These are phyloP conservation scores for Lithospermum erythrorhizon DNA, from an alignment of 257 asterid species.

Conservation along the genomic window DNA sequence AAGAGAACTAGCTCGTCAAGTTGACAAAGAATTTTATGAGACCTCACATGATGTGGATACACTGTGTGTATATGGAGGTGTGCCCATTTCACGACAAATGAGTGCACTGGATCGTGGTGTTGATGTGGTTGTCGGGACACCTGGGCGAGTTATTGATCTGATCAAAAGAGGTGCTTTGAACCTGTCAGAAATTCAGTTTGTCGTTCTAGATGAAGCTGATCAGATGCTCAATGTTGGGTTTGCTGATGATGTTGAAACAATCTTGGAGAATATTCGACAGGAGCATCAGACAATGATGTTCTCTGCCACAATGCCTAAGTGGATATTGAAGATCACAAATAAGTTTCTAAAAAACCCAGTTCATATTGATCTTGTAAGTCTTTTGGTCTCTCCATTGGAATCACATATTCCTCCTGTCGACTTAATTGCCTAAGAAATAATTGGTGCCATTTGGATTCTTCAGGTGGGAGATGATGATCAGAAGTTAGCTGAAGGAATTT, in stretches of 20 bases:
- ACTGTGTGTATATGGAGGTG: slow-evolving; percentile 84
- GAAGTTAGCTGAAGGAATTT: slow-evolving; percentile 84
- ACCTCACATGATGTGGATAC: slow-evolving; percentile 66
- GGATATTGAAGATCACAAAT: slow-evolving; percentile 79
- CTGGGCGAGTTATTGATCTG: slow-evolving; percentile 90
- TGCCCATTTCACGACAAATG: slow-evolving; percentile 69
- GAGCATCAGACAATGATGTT: slow-evolving; percentile 96
- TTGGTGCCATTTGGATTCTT: slow-evolving; percentile 19
- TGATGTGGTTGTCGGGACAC: slow-evolving; percentile 84
- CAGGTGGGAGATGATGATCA: slow-evolving; percentile 95
- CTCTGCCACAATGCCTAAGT: slow-evolving; percentile 94
- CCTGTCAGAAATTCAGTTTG: slow-evolving; percentile 59
- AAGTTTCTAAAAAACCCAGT: slow-evolving; percentile 67
- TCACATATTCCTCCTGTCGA: neutral
- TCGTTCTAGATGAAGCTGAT: slow-evolving; percentile 94
- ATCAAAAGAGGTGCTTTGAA: slow-evolving; percentile 73
- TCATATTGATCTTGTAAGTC: slow-evolving; percentile 79
- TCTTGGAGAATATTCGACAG: slow-evolving; percentile 58
- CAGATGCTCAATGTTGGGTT: slow-evolving; percentile 99
- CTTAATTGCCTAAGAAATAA: neutral
- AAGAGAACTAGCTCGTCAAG: slow-evolving; percentile 86
- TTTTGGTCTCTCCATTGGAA: slow-evolving; percentile 3
- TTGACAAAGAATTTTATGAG: slow-evolving; percentile 80
- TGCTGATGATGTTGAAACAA: slow-evolving; percentile 86
- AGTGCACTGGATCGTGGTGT: slow-evolving; percentile 74